A percentile compares a stretch with the other conserved stretches of the same genome.
Conservation (phyloP, 495 filamentous ascomycete genomes). For the Penicillium lividum region DNA sequence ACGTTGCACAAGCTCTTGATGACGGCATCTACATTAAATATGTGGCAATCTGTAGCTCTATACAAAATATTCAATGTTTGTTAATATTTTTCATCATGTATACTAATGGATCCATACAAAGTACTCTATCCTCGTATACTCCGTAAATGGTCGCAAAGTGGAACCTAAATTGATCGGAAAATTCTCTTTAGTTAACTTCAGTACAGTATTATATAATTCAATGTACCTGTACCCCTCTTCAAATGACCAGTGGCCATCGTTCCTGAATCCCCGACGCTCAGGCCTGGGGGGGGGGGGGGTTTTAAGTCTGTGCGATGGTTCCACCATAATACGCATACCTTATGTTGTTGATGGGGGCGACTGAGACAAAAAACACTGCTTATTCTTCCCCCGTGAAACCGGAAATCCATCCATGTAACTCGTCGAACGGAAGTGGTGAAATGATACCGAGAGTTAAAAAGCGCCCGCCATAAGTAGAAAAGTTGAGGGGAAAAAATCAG, state of each 20-base stretch:
- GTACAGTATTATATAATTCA: no score
- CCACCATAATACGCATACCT: constrained; percentile 5
- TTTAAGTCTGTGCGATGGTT: constrained; percentile 9
- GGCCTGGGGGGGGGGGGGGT: constrained; percentile 7
- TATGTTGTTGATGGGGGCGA: constrained; percentile 14
- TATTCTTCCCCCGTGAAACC: constrained; percentile 7
- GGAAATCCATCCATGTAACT: constrained; percentile 7
- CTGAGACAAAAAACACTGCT: constrained; percentile 19
- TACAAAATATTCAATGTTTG: no score
- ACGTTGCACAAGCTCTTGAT: constrained; percentile 18
- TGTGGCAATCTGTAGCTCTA: no score
- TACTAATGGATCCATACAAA: no score
- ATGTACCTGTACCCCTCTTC: neutral
- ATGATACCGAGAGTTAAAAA: neutral
- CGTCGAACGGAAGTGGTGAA: neutral
- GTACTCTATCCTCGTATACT: no score
- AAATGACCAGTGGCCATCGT: constrained; percentile 34
- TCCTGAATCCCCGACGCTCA: constrained; percentile 35
- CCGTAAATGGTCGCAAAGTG: no score
- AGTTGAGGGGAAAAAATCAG: neutral
- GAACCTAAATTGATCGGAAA: no score
- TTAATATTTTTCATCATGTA: no score
- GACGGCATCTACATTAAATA: constrained; percentile 3
- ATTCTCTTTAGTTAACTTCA: no score
- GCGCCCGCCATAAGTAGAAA: neutral